Base-by-base conservation (phyloP, 2,329 filamentous ascomycete species). In the Trichoderma simmonsii region DNA sequence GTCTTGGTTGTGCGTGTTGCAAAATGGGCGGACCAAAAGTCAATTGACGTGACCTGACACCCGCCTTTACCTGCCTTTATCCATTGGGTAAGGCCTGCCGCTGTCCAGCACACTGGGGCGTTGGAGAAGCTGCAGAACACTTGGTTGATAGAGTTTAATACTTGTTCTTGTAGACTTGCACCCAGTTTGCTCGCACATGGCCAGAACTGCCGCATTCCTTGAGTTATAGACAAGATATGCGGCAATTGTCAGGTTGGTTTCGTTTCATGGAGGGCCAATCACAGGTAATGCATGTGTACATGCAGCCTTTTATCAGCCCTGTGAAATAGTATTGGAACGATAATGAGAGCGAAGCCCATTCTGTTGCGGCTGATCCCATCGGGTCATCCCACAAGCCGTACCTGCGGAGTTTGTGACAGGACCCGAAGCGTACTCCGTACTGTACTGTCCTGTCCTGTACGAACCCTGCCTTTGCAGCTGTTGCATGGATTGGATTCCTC, bases 131-230 rank as follows among this genome's bases (percentile, higher is more conserved):
- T 18, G 61, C 21, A 21, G 26, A 51, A 48, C 69, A 71, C 60
- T 39, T 69, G 48, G 39, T 28, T 15, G 70, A 68, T 72, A 57
- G 62, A 72, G 51, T 68, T 72, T 62, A 57, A 56, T 48, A 63
- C 63, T 43, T 68, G 18, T 9, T 24, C 56, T 67, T 67, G 26
- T 3, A 26, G 26, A 26, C 26, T 26, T 26, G 26, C 24, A 51
- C 51, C 54, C 63, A 56, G 30, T 21, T n/a, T 51, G 56, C 66
- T 43, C 36, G 48, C 66, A 69, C 57, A 32, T 14, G 32, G 39
- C 21, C 30, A 18, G 62, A 48, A 65, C 62, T 48, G 39, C 56
- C 26, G 65, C 65, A 68, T 68, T 60, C 65, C 26, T 68, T 9
- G 56, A 24, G 8, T 34, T 14, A n/a, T 21, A 21, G 48, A 21